A percentile compares a stretch with the other conserved stretches of the same genome.
Conservation (phyloP, 164 flowering plant genomes). For the Magnolia changhungtana region DNA sequence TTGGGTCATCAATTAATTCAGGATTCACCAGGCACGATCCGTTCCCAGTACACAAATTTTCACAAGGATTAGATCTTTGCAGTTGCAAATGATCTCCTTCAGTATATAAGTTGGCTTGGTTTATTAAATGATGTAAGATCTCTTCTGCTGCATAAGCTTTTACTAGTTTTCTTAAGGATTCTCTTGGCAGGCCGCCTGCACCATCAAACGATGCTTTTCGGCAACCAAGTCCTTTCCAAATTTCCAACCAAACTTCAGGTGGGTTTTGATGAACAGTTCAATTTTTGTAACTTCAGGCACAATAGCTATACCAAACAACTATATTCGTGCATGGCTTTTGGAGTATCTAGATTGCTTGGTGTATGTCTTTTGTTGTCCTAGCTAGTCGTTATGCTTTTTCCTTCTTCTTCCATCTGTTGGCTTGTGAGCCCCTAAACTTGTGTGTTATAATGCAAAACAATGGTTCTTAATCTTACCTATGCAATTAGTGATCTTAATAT, state of each 20-base stretch:
- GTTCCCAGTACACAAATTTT: not conserved
- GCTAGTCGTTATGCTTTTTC: no score
- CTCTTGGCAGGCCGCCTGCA: constrained; percentile 34
- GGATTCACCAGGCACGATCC: constrained; percentile 42
- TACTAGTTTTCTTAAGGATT: not conserved
- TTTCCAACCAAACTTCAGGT: constrained; percentile 25
- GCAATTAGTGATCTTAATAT: no score
- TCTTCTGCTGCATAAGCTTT: not conserved
- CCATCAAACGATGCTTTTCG: constrained; percentile 37
- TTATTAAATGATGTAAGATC: not conserved
- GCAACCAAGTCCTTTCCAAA: constrained; percentile 30
- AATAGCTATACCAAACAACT: not conserved
- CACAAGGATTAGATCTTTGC: not conserved
- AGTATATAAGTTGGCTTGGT: not conserved
- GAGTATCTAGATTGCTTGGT: no score
- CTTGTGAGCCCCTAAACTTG: no score
- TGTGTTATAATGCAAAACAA: no score
- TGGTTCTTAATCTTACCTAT: no score
- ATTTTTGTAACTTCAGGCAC: constrained; percentile 36
- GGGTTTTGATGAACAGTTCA: constrained; percentile 23
- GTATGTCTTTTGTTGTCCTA: no score
- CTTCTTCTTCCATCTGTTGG: no score
- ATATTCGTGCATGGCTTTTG: no score
- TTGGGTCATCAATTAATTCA: constrained; percentile 34
- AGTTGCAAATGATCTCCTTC: not conserved